Evolutionary conservation across 2,329 filamentous ascomycete species (phyloP), one percentile per base, ranked within the genome.

Genomic region (Tolypocladium nubicola): DNA sequence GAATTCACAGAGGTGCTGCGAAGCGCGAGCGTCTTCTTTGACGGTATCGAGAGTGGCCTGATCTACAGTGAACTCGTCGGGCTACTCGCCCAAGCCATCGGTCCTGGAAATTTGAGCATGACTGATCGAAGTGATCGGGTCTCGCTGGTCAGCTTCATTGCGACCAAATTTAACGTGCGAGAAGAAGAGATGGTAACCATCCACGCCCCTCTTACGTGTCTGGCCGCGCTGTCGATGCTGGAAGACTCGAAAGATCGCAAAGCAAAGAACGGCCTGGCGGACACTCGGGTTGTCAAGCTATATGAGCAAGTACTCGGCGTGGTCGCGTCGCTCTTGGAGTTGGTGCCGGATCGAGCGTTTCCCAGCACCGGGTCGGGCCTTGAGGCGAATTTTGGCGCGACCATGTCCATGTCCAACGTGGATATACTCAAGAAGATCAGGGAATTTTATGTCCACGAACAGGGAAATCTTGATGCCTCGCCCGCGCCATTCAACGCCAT

Each of bases 11-110:
- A 99, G 70, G 91, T 97, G 3, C 80, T 97, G 63, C 85, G 90
- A 63, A 97, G 93, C 68, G 94, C 93, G 6, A 96, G 89, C 67
- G 87, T 94, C 45, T 99, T 99, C 73, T 99, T 99, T 64, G 94
- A 99, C 68, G 93, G 93, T 6, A 93, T 97, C 43, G 94, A 99
- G 72, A 96, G 92, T 65, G 88, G 89, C 9, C 77, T 97, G 23
- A 96, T 99, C 52, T 99, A 95, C 77, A 86, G 87, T 53, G 90
- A 96, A 67, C 79, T 96, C 57, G 76, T 90, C 57, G 77, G 83
- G 14, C 78, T 94, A 47, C 75, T 94, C 59, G 78, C 79, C 1
- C 79, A 84, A 63, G 76, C 82, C n/a, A 74, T 85, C 56, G 75
- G 76, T 2, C 73, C 79, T 6, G 76, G 76, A 26, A 73, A 68